phyloP scores from a whole-genome alignment of 345 rosid species.

The Lumnitzera littorea region DNA sequence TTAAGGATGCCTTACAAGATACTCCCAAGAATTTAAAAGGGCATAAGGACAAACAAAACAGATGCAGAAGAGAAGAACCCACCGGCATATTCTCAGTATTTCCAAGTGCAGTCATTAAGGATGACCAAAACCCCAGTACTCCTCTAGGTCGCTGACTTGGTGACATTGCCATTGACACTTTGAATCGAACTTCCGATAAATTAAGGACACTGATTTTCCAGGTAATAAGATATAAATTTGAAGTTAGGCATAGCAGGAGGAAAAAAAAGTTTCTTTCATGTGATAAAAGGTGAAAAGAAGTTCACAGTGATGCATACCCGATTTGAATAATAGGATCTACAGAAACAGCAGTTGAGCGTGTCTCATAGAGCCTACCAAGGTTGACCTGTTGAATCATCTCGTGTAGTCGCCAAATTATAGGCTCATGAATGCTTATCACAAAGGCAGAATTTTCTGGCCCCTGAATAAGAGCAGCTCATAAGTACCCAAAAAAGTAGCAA shows the following conservation, averaged over 20 bases:
- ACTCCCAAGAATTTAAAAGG: neutral
- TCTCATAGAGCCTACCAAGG: conserved; percentile 53
- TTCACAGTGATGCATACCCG: conserved; percentile 40
- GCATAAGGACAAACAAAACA: neutral
- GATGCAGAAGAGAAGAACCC: conserved; percentile 22
- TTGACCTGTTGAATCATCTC: conserved; percentile 93
- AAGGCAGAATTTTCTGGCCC: conserved; percentile 85
- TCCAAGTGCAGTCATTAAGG: conserved; percentile 97
- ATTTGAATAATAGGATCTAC: conserved; percentile 96
- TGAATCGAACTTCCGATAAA: conserved; percentile 86
- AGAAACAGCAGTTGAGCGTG: conserved; percentile 73
- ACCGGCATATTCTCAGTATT: conserved; percentile 98
- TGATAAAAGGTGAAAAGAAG: neutral
- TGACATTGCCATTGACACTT: conserved; percentile 94
- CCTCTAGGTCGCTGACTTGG: conserved; percentile 96
- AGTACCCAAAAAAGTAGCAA: conserved; percentile 7
- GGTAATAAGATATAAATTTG: neutral
- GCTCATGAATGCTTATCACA: conserved; percentile 88
- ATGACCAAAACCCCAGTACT: conserved; percentile 97
- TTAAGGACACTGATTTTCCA: conserved; percentile 60
- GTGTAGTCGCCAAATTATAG: conserved; percentile 97
- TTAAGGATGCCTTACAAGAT: too few species aligned
- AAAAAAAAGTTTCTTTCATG: too few species aligned
- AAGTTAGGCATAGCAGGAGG: too few species aligned
- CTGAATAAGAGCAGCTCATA: conserved; percentile 19